A percentile compares a stretch with the other conserved stretches of the same genome.
These are phyloP conservation scores for Solanum etuberosum DNA, from an alignment of 257 asterid genomes.

Conservation along the genomic window DNA sequence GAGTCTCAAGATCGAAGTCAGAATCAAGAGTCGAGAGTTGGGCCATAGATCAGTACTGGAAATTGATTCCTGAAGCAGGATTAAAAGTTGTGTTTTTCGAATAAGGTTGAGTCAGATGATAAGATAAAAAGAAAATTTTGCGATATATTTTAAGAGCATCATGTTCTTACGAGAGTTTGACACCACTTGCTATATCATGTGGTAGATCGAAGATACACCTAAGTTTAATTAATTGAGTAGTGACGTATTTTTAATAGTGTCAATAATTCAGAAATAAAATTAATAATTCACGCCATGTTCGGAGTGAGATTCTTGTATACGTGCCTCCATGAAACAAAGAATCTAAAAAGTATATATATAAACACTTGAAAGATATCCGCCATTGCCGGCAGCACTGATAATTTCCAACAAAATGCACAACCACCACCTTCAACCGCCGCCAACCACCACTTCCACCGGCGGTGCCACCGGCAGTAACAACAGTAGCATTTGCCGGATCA, in stretches of 20 bases:
- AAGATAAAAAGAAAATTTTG: too few species aligned
- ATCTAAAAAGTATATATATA: not conserved
- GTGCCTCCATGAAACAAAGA: not conserved
- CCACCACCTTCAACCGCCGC: conserved; percentile 16
- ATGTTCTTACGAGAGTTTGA: too few species aligned
- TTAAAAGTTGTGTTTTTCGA: not conserved
- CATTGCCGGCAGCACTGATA: not conserved
- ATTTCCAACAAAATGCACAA: not conserved
- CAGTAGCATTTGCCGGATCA: not conserved
- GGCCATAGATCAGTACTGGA: not conserved
- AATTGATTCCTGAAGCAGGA: not conserved
- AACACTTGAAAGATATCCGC: not conserved
- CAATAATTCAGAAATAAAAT: too few species aligned
- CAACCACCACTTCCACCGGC: conserved; percentile 12
- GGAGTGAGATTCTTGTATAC: not conserved
- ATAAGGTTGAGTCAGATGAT: not conserved
- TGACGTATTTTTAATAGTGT: too few species aligned
- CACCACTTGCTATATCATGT: not conserved
- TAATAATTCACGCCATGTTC: too few species aligned
- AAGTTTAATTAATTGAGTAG: too few species aligned
- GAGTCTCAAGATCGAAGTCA: not conserved
- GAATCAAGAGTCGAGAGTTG: not conserved
- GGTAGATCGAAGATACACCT: too few species aligned
- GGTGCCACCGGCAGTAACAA: not conserved
- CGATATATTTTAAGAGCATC: too few species aligned